Evolutionary conservation across 169 alveolate genomes (phyloP).

Genomic region (Miamiensis avidus): DNA sequence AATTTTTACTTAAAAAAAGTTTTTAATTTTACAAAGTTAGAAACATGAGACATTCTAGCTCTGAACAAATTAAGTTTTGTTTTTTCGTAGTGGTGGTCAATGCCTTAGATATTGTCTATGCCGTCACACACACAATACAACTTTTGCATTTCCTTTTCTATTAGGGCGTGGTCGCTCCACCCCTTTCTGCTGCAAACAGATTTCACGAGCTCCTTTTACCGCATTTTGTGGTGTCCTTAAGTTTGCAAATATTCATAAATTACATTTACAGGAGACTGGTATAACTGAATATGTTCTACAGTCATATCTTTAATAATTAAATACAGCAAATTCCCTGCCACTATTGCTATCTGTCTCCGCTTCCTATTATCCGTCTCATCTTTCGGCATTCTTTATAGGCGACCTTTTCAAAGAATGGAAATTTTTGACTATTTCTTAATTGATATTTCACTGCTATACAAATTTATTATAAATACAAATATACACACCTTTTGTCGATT

Average conservation of each 20-base stretch:
- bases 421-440: too few relatives aligned
- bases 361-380: conserved; percentile 36
- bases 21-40: neutral
- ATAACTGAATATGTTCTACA: neutral
- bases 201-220: conserved; percentile 17
- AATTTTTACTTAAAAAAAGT: neutral
- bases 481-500: too few relatives aligned
- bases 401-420: too few relatives aligned
- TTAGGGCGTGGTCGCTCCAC: conserved; percentile 10
- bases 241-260: neutral
- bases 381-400: conserved; percentile 31
- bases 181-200: conserved; percentile 21
- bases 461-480: too few relatives aligned
- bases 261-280: neutral
- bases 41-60: neutral
- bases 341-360: neutral
- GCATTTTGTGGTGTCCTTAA: neutral
- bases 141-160: conserved; percentile 1
- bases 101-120: neutral
- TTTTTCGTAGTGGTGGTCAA: neutral
- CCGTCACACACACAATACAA: conserved; percentile 19
- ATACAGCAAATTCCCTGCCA: conserved; percentile 2
- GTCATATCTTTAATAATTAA: neutral
- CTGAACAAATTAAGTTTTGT: conserved; percentile 3
- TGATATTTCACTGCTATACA: too few relatives aligned